These are phyloP conservation scores for Boletus coccyginus DNA, from an alignment of 768 basidiomycete species.

Conservation along the genomic window DNA sequence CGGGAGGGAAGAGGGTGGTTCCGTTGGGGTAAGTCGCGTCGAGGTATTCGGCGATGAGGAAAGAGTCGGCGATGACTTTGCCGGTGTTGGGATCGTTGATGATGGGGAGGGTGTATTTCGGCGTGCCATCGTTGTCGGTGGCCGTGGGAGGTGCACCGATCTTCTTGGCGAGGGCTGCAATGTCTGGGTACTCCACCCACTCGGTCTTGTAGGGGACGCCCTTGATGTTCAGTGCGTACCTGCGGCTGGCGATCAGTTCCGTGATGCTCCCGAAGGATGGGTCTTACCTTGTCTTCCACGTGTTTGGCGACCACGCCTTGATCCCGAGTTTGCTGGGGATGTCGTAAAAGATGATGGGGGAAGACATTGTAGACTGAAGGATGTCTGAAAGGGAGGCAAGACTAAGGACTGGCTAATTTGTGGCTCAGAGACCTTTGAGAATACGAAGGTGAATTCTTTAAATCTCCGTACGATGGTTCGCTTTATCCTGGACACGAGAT, in stretches of 20 bases:
- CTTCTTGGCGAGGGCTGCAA: conserved; percentile 32
- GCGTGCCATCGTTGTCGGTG: conserved; percentile 29
- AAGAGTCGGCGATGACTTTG: conserved; percentile 37
- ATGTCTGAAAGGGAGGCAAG: background rate
- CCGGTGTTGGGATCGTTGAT: conserved; percentile 39
- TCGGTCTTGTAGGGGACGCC: conserved; percentile 39
- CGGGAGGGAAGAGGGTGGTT: conserved; percentile 40
- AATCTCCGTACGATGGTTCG: conserved; percentile 1
- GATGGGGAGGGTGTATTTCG: conserved; percentile 40
- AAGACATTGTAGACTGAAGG: conserved; percentile 19
- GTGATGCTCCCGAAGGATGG: background rate
- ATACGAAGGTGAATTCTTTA: background rate
- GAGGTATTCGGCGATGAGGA: conserved; percentile 45
- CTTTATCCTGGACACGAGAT: background rate
- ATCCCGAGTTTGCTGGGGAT: conserved; percentile 34
- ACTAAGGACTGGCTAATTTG: conserved; percentile 3
- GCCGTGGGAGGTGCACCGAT: conserved; percentile 33
- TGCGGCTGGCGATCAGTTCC: conserved; percentile 7
- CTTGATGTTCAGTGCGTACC: conserved; percentile 41
- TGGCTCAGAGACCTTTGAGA: background rate
- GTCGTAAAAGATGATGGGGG: conserved; percentile 42
- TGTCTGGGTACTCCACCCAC: conserved; percentile 45
- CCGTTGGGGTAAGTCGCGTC: conserved; percentile 40
- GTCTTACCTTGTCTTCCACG: conserved; percentile 43
- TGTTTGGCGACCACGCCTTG: conserved; percentile 44